Base-by-base conservation (phyloP, 2,329 filamentous ascomycete species). In the Akanthomyces muscarius region DNA sequence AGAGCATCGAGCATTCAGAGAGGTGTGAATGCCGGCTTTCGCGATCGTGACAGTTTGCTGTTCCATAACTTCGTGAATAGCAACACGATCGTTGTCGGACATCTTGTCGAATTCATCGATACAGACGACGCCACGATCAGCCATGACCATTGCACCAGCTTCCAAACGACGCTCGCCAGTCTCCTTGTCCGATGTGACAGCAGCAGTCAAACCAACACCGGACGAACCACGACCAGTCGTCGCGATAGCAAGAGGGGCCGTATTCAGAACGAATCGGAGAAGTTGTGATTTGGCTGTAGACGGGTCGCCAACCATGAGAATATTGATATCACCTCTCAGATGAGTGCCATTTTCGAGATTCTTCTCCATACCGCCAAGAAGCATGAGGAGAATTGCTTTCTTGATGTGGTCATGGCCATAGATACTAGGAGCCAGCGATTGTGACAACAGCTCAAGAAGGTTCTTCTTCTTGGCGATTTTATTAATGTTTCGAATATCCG, bases 81-180 rank as follows among this genome's bases (percentile, higher is more conserved):
- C 95, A 4, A 99, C 95, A 73, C 95, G 88, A 76, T 99, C 95
- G 63, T 98, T 89, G 73, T 99, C 95, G 63, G 92, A 97, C 95
- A 99, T 99, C 77, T 99, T 99, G 80, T 99, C 95, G 69, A 99
- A 99, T 72, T 99, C 95, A 74, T 99, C 95, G 68, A 99, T 99
- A 80, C 95, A 99, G 41, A 99, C 95, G 13, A 99, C 94, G 69
- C 95, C 95, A 66, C 95, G 89, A 75, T 99, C 95, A 66, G 88
- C 95, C 72, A 99, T 91, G 65, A 99, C 95, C 95, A 99, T 99
- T 67, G 95, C 95, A 84, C 95, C 95, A 18, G 95, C 95, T 77
- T 99, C 95, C 1, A 99, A 84, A 68, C 95, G 87, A 68, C 95
- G 86, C 74, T 99, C 95, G 64, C 95, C 95, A 1, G 95, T 99